Percentiles rank a stretch among this genome's conserved stretches.
phyloP scores from a whole-genome alignment of 352 stramenopile genomes.

The Albugo laibachii region DNA sequence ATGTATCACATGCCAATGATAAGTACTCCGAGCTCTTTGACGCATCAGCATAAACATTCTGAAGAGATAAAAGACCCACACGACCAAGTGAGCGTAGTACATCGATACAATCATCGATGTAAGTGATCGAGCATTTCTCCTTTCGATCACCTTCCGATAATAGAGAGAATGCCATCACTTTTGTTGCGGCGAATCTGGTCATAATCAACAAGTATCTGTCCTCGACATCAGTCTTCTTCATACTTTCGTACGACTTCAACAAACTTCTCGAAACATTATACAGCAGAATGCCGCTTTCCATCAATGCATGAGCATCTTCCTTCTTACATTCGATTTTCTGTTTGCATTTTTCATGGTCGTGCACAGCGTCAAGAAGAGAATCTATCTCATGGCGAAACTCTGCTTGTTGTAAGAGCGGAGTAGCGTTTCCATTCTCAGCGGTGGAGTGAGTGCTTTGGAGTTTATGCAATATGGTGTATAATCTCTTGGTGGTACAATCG shows the following conservation, averaged over 20 bases:
- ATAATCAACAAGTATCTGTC: constrained; percentile 11
- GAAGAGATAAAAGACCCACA: constrained; percentile 35
- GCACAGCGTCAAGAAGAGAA: too few species aligned
- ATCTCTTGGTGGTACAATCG: too few species aligned
- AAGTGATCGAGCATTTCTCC: constrained; percentile 2
- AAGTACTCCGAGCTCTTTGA: constrained; percentile 6
- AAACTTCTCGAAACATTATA: constrained; percentile 38
- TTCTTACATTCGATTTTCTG: too few species aligned
- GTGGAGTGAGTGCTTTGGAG: too few species aligned
- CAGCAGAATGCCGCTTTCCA: constrained; percentile 36
- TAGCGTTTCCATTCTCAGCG: too few species aligned
- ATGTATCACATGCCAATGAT: constrained; percentile 24
- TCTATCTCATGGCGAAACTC: too few species aligned
- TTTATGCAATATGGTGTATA: too few species aligned
- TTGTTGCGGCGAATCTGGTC: constrained; percentile 30
- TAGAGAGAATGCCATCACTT: constrained; percentile 39
- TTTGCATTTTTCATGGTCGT: too few species aligned
- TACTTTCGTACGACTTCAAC: constrained; percentile 10
- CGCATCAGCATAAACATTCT: constrained; percentile 3
- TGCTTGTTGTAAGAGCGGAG: too few species aligned
- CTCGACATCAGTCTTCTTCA: not conserved
- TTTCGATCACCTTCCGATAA: constrained; percentile 11
- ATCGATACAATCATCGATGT: constrained; percentile 43
- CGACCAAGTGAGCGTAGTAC: constrained; percentile 52
- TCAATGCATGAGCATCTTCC: constrained; percentile 8